Percentiles rank a stretch among this genome's conserved stretches.
These are phyloP conservation scores for Botryotinia calthae DNA, from an alignment of 2,329 filamentous ascomycete genomes.

Conservation along the genomic window DNA sequence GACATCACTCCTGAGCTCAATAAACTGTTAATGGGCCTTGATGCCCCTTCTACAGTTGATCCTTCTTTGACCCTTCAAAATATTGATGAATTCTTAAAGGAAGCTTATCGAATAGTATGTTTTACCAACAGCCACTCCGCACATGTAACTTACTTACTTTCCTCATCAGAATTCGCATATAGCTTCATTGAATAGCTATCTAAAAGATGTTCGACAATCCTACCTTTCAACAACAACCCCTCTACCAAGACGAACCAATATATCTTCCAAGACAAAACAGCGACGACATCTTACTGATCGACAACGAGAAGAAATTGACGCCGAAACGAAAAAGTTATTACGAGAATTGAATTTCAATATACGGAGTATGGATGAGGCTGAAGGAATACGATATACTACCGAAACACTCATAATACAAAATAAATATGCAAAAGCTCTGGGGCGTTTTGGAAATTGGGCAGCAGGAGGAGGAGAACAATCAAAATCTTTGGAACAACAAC, in stretches of 20 bases:
- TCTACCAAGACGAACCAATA: constrained; percentile 49
- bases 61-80: constrained; percentile 43
- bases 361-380: constrained; percentile 73
- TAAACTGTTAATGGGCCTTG: constrained; percentile 60
- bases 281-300: constrained; percentile 61
- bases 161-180: constrained; percentile 75
- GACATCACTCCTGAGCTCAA: constrained; percentile 70
- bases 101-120: constrained; percentile 86
- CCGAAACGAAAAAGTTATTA: constrained; percentile 79
- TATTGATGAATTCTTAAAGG: constrained; percentile 85
- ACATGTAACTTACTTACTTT: constrained; percentile 28
- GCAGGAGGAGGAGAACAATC: constrained; percentile 58
- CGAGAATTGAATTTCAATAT: constrained; percentile 83
- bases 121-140: constrained; percentile 24
- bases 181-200: constrained; percentile 71
- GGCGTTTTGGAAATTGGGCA: constrained; percentile 62
- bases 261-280: constrained; percentile 33
- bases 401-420: constrained; percentile 67
- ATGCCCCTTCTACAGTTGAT: constrained; percentile 48
- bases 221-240: constrained; percentile 85
- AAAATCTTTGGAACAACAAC: constrained; percentile 64
- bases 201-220: constrained; percentile 79
- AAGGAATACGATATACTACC: constrained; percentile 76
- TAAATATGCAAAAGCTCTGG: constrained; percentile 64
- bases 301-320: constrained; percentile 83